Percentiles rank a stretch among this genome's conserved stretches.
Evolutionary conservation across 2,329 filamentous ascomycete species (phyloP).

Genomic region (Capronia americana): DNA sequence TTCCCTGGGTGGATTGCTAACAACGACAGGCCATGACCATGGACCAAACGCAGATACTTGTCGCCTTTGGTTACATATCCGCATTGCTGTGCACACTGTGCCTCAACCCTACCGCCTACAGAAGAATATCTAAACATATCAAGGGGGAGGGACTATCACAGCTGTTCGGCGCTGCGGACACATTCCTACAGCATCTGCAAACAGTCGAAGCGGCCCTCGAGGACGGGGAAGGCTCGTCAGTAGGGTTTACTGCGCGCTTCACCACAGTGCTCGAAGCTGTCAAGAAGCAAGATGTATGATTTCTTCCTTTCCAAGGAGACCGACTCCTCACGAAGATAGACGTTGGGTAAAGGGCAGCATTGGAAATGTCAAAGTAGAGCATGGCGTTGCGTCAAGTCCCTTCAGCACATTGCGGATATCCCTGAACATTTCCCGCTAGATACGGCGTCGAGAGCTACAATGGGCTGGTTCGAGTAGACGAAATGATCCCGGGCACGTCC

Average conservation of each 20-base stretch:
- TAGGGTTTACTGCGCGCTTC: conserved; percentile 30
- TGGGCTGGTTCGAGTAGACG: background rate
- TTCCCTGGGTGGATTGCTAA: conserved; percentile 28
- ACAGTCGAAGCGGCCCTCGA: conserved; percentile 58
- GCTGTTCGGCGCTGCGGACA: conserved; percentile 64
- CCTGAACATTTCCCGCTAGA: conserved; percentile 5
- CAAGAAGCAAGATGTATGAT: conserved; percentile 16
- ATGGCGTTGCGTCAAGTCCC: background rate
- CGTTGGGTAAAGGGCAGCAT: conserved; percentile 20
- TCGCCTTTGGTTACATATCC: conserved; percentile 84
- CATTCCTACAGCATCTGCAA: conserved; percentile 67
- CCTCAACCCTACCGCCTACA: conserved; percentile 58
- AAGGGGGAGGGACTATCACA: conserved; percentile 56
- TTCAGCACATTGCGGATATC: conserved; percentile 1
- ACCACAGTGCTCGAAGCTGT: conserved; percentile 26
- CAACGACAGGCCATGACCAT: conserved; percentile 57
- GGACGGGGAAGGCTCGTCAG: conserved; percentile 22
- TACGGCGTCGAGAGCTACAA: background rate
- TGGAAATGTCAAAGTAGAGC: conserved; percentile 20
- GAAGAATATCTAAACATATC: conserved; percentile 52
- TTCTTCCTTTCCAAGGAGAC: background rate
- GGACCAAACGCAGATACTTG: conserved; percentile 77
- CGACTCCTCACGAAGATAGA: conserved; percentile 3
- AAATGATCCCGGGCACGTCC: background rate
- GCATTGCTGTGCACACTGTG: conserved; percentile 84